A percentile compares a stretch with the other conserved stretches of the same genome.
Conservation (phyloP, 768 basidiomycete genomes). For the Tremella yokohamensis region DNA sequence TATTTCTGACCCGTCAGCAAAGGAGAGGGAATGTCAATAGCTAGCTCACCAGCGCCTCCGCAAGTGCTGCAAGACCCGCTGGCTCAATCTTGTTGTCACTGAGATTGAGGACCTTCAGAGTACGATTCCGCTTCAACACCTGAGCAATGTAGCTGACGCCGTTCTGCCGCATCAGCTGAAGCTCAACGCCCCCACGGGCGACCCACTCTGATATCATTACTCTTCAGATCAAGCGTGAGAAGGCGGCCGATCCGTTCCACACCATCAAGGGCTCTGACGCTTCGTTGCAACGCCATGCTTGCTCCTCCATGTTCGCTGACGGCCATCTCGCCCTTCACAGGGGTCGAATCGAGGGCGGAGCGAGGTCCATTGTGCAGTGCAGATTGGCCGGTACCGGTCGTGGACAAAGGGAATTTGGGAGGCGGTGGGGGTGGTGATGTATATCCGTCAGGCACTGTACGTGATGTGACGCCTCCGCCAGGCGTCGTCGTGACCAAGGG, state of each 20-base stretch:
- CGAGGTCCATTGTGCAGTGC: slow-evolving; percentile 56
- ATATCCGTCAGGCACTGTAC: slow-evolving; percentile 50
- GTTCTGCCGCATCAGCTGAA: slow-evolving; percentile 50
- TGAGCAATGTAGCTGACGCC: slow-evolving; percentile 90
- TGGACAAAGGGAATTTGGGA: slow-evolving; percentile 55
- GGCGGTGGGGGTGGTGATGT: slow-evolving; percentile 54
- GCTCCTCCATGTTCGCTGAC: slow-evolving; percentile 40
- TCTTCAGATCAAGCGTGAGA: slow-evolving; percentile 82
- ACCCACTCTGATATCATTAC: slow-evolving; percentile 85
- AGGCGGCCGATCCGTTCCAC: slow-evolving; percentile 80
- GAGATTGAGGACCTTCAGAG: slow-evolving; percentile 87
- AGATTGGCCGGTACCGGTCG: slow-evolving; percentile 40
- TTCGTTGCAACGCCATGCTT: slow-evolving; percentile 69
- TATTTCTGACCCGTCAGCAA: slow-evolving; percentile 62
- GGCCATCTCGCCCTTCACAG: slow-evolving; percentile 28
- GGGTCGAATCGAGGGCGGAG: slow-evolving; percentile 44
- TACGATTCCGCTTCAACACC: slow-evolving; percentile 91
- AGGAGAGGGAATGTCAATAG: too few species aligned
- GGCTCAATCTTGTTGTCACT: slow-evolving; percentile 92
- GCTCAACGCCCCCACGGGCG: not conserved
- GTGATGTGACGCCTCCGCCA: slow-evolving; percentile 32
- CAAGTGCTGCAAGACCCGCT: slow-evolving; percentile 69
- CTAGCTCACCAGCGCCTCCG: slow-evolving; percentile 69
- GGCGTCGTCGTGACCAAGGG: slow-evolving; percentile 31
- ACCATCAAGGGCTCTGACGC: slow-evolving; percentile 82